These are phyloP conservation scores for Colletotrichum trifolii DNA, from an alignment of 2,329 filamentous ascomycete genomes.

Conservation along the genomic window DNA sequence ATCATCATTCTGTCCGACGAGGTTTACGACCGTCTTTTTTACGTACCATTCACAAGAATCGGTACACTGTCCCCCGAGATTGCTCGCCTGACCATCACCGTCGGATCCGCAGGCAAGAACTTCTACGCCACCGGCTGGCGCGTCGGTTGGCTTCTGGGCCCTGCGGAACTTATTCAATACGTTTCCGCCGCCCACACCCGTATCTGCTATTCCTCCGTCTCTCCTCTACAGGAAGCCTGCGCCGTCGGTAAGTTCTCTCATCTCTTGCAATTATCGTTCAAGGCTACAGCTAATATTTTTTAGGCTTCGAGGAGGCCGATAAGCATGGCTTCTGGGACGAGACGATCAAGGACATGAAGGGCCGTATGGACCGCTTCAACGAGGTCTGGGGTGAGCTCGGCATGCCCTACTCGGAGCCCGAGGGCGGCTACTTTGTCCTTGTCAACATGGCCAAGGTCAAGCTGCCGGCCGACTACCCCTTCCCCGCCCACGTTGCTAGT, in stretches of 20 bases:
- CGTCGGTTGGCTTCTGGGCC: constrained; percentile 93
- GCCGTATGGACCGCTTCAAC: constrained; percentile 89
- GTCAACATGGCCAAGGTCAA: constrained; percentile 92
- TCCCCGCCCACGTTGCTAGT: constrained; percentile 87
- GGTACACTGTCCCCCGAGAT: constrained; percentile 92
- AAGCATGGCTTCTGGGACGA: constrained; percentile 87
- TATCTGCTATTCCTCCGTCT: constrained; percentile 95
- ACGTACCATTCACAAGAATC: constrained; percentile 93
- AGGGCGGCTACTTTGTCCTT: constrained; percentile 97
- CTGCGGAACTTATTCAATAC: constrained; percentile 87
- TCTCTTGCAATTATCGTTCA: too few relatives aligned
- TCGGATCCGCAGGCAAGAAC: constrained; percentile 96
- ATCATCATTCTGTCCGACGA: constrained; percentile 93
- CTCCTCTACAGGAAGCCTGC: constrained; percentile 91
- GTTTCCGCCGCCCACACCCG: constrained; percentile 93
- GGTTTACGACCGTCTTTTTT: constrained; percentile 95
- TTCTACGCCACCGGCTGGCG: constrained; percentile 99
- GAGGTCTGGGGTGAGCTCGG: constrained; percentile 80
- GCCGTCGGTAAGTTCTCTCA: constrained; percentile 71
- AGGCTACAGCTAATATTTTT: neutral
- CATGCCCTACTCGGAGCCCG: constrained; percentile 88
- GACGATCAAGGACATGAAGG: constrained; percentile 87
- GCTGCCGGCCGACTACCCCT: constrained; percentile 84
- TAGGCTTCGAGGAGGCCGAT: constrained; percentile 88
- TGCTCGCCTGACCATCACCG: constrained; percentile 87